These are phyloP conservation scores for Wickerhamomyces ciferrii DNA, from an alignment of 805 yeast genomes.

Conservation along the genomic window DNA sequence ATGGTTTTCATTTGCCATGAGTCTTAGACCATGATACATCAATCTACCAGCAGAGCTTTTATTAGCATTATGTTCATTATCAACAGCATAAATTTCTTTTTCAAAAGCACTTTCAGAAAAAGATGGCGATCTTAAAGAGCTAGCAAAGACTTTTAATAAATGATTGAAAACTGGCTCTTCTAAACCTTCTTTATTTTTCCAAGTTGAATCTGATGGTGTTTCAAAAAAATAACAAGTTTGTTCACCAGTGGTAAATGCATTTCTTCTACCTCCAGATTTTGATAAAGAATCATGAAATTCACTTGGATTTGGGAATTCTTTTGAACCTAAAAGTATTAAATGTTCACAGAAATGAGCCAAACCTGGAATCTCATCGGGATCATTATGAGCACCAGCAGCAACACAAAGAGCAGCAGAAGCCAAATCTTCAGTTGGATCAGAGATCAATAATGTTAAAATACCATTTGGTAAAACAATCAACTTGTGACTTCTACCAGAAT, in stretches of 20 bases:
- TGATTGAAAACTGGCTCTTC: constrained; percentile 37
- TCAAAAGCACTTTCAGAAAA: constrained; percentile 37
- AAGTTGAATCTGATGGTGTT: constrained; percentile 39
- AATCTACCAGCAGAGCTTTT: constrained; percentile 36
- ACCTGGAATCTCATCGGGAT: constrained; percentile 68
- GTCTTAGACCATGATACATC: constrained; percentile 52
- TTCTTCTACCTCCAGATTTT: constrained; percentile 49
- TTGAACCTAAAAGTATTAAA: constrained; percentile 53
- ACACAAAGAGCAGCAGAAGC: constrained; percentile 73
- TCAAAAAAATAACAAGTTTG: constrained; percentile 61
- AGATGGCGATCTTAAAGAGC: constrained; percentile 44
- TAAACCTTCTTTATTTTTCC: constrained; percentile 7
- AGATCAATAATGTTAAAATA: constrained; percentile 58
- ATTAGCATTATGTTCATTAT: constrained; percentile 64
- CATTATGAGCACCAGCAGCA: constrained; percentile 76
- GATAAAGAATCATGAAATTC: constrained; percentile 38
- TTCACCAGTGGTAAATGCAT: constrained; percentile 69
- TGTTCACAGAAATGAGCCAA: constrained; percentile 91
- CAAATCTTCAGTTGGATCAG: constrained; percentile 62
- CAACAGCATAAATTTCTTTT: constrained; percentile 54
- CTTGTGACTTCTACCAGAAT: constrained; percentile 35
- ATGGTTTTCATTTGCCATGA: constrained; percentile 40
- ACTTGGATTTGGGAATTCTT: constrained; percentile 43
- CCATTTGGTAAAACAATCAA: constrained; percentile 61
- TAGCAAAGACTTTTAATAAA: constrained; percentile 44